Base-by-base conservation (phyloP, 805 yeast genomes). In the Cyberlindnera subsufficiens region DNA sequence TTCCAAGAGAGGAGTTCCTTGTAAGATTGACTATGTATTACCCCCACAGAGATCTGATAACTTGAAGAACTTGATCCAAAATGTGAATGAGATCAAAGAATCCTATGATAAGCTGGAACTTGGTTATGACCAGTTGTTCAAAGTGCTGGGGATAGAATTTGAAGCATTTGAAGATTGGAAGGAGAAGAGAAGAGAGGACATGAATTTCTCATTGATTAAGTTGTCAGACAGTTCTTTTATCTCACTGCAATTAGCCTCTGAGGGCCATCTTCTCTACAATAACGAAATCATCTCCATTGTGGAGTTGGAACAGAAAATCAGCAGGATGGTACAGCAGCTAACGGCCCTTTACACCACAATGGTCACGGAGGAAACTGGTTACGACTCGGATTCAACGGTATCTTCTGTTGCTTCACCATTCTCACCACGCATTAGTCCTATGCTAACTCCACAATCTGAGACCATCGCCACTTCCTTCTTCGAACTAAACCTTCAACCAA, bases 21-120 rank as follows among this genome's bases (percentile, higher is more conserved):
- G 88, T 54, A 69, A 70, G 36, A 63, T 80, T 36, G 86, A 79
- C 49, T 65, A 73, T 16, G 77, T 80, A 13, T 66, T 71, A 11
- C 76, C 77, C 3, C 74, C 78, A 2, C 76, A 75, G 46, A 41
- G 61, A 38, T 50, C 59, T 0, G 59, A 56, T 29, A 57, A 56
- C 38, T 34, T 57, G 36, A 57, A 55, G 41, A 54, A 52, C 31
- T 32, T 57, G 29, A 37, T 50, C 16, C 15, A 36, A 4, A 54
- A 54, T 30, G 57, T 57, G 1, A 42, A 50, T 10, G 29, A 19
- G 13, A 42, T 57, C 11, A 47, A 49, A 22, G 13, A 17, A 1
- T 49, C 50, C 16, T 47, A 44, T 18, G 38, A 42, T 5, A 30
- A 18, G 8, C 34, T 57, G 3, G 47, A 49, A n/a, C 8, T 7